Evolutionary conservation across 225 moss, liverwort and hornwort genomes (phyloP), one percentile per base, ranked within the genome.

Genomic region (Physcomitrellopsis africana): DNA sequence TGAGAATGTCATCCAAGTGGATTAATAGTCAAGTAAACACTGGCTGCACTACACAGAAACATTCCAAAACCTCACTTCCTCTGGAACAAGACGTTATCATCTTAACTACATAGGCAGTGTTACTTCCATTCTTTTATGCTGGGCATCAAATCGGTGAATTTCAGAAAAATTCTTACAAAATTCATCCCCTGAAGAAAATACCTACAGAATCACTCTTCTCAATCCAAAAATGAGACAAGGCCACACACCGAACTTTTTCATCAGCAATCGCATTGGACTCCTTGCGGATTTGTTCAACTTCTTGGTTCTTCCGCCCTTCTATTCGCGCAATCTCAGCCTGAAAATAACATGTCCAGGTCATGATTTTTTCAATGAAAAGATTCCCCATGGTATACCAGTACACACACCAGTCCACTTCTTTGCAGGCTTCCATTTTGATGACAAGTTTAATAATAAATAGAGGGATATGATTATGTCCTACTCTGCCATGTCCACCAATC

Each of bases 191-290:
- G 15, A 18, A 47, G 63, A 9, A 44, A 46, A 68, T 4, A 0
- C 44, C 10, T 52, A n/a, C 13, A 24, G 52, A 45, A 2, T 27
- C 1, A 57, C 19, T 17, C 17, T 47, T 7, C 46, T 61, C 41
- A 2, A 41, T 37, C 24, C 0, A 2, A 49, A 61, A 49, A 17
- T 20, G 49, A 47, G 48, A 27, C 14, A 65, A 45, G 0, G 32
- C 58, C 3, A 66, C 89, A n/a, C 81, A 94, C 96, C 82, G 41
- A 68, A 94, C 77, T 90, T 94, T 94, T 75, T 94, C 92, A 67
- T 94, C 82, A 63, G 91, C 85, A 86, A 89, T 77, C 7, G 46
- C 32, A 11, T 15, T 83, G 54, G 87, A 83, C 56, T 94, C 91
- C 54, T 63, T 82, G 47, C 81, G 78, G 58, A 92, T 82, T 1